Evolutionary conservation across 345 rosid species (phyloP).

Genomic region (Isatis tinctoria): DNA sequence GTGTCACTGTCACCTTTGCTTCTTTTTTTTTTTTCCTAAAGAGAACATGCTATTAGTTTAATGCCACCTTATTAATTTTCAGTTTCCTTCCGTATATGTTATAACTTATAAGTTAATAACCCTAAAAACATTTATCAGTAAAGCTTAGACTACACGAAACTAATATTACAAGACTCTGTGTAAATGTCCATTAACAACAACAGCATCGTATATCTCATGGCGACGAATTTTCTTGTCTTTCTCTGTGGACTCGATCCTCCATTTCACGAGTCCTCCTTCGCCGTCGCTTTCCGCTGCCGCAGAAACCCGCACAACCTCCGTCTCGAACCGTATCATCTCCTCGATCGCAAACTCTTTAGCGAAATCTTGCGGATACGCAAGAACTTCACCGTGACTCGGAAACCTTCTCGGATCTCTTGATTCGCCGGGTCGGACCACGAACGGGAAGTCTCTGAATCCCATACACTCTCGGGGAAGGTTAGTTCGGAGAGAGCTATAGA

Average conservation of each 20-base stretch:
- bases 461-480: constrained; percentile 74
- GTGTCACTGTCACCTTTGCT: too few relatives aligned
- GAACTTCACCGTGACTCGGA: constrained; percentile 69
- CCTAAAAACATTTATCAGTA: too few relatives aligned
- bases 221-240: not conserved
- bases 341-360: constrained; percentile 52
- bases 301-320: constrained; percentile 47
- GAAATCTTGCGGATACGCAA: constrained; percentile 55
- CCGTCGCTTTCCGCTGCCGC: not conserved
- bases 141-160: too few relatives aligned
- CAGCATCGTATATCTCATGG: constrained; percentile 39
- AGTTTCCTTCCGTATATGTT: too few relatives aligned
- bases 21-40: too few relatives aligned
- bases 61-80: too few relatives aligned
- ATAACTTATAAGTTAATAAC: too few relatives aligned
- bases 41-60: too few relatives aligned
- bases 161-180: too few relatives aligned
- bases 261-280: constrained; percentile 26
- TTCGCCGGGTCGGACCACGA: constrained; percentile 31
- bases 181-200: too few relatives aligned
- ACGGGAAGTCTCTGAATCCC: constrained; percentile 36
- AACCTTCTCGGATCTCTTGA: constrained; percentile 59
- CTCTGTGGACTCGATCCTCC: not conserved
- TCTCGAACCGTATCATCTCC: constrained; percentile 58
- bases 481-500: constrained; percentile 76